Evolutionary conservation across 805 yeast genomes (phyloP).

Genomic region (Saccharomycopsis amapae): DNA sequence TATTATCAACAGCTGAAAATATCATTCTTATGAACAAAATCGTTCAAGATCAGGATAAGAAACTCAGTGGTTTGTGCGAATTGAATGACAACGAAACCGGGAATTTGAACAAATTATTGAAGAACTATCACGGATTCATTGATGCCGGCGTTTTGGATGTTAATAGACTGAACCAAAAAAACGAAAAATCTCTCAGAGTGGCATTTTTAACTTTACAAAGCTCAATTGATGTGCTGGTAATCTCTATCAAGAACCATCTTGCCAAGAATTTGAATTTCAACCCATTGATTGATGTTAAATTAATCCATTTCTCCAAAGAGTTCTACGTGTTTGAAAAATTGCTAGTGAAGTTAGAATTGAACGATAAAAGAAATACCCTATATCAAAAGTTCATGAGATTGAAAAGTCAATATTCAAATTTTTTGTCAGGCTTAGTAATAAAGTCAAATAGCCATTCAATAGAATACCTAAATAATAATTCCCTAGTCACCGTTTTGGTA

Average conservation of each 20-base stretch:
- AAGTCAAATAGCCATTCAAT: not conserved
- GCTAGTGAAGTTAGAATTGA: not conserved
- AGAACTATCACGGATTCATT: not conserved
- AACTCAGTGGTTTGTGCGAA: conserved; percentile 12
- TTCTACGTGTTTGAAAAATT: conserved; percentile 8
- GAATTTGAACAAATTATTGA: not conserved
- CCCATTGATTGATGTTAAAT: not conserved
- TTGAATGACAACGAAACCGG: conserved; percentile 5
- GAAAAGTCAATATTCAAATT: not conserved
- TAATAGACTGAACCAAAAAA: not conserved
- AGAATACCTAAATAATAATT: not conserved
- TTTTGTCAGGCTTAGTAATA: conserved; percentile 4
- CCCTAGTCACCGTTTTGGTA: conserved; percentile 3
- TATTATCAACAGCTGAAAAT: conserved; percentile 20
- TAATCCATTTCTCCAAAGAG: conserved; percentile 12
- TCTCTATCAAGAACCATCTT: not conserved
- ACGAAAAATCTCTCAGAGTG: conserved; percentile 2
- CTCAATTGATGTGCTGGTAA: conserved; percentile 2
- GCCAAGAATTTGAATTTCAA: not conserved
- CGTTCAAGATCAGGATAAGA: conserved; percentile 16
- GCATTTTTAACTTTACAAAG: conserved; percentile 1
- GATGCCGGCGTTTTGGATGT: not conserved
- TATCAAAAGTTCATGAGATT: not conserved
- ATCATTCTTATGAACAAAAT: conserved; percentile 18
- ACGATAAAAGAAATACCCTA: not conserved